A percentile compares a stretch with the other conserved stretches of the same genome.
These are phyloP conservation scores for Ophiostoma novo-ulmi DNA, from an alignment of 2,329 filamentous ascomycete species.

Conservation along the genomic window DNA sequence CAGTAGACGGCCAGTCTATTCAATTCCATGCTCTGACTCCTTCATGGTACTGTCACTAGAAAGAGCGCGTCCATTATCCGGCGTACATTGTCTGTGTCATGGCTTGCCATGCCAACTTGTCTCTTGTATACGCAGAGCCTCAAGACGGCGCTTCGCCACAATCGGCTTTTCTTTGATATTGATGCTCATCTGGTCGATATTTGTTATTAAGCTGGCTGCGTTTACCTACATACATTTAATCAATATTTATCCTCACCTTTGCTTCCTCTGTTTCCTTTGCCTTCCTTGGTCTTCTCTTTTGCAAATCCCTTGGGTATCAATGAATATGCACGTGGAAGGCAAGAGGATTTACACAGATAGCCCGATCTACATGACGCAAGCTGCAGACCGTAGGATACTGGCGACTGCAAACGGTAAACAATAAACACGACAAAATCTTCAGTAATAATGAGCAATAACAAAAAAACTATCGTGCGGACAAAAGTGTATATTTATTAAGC, in stretches of 20 bases:
- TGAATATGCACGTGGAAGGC: constrained; percentile 5
- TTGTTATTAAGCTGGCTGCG: no score
- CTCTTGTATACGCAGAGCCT: background rate
- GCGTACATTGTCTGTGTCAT: background rate
- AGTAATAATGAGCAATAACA: background rate
- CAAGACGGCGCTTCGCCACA: background rate
- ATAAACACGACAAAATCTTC: background rate
- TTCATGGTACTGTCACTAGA: no score
- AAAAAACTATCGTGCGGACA: background rate
- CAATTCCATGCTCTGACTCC: no score
- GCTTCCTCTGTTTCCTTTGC: background rate
- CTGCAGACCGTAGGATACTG: background rate
- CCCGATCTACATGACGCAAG: background rate
- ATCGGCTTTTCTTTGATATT: background rate
- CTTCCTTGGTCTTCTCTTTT: background rate
- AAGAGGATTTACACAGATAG: background rate
- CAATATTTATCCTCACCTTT: background rate
- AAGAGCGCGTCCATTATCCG: no score
- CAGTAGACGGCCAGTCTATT: no score
- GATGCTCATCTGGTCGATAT: background rate
- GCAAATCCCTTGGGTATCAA: constrained; percentile 7
- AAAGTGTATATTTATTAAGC: background rate
- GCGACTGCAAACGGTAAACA: background rate
- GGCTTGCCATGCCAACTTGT: background rate
- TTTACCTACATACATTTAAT: no score